A percentile compares a stretch with the other conserved stretches of the same genome.
Evolutionary conservation across 2,329 filamentous ascomycete genomes (phyloP).

Genomic region (Pyricularia sp.): DNA sequence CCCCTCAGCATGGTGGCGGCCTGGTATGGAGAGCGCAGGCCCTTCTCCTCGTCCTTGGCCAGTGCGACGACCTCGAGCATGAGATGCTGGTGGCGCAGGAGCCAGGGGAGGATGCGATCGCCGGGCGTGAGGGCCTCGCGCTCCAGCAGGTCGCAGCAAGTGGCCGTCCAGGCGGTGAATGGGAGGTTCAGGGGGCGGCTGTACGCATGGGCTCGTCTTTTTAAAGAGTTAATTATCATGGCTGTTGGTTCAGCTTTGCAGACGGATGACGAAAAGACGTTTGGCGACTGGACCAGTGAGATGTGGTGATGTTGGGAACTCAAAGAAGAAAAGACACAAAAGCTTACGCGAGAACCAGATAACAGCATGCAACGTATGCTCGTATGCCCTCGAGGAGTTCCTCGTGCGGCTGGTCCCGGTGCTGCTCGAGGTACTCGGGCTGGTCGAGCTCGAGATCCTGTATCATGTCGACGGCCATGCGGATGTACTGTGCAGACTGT

Average conservation of each 20-base stretch:
- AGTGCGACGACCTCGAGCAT: conserved; percentile 26
- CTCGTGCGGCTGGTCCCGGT: conserved; percentile 9
- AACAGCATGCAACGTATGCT: conserved; percentile 35
- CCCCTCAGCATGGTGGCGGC: conserved; percentile 34
- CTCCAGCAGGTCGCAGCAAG: conserved; percentile 35
- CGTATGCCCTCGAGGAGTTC: conserved; percentile 32
- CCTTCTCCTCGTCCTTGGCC: conserved; percentile 16
- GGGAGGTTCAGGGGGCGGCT: conserved; percentile 12
- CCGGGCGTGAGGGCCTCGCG: conserved; percentile 22
- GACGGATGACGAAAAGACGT: too few relatives aligned
- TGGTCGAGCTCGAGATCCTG: conserved; percentile 39
- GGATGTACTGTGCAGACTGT: conserved; percentile 38
- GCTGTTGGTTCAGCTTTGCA: background rate
- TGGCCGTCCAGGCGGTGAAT: conserved; percentile 32
- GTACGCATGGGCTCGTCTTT: background rate
- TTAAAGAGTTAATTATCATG: too few relatives aligned
- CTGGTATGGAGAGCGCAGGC: conserved; percentile 27
- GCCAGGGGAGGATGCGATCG: conserved; percentile 33
- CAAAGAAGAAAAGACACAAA: background rate
- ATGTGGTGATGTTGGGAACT: too few relatives aligned
- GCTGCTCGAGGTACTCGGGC: conserved; percentile 12
- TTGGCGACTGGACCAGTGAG: too few relatives aligned
- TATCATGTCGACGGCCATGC: conserved; percentile 41
- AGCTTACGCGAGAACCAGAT: conserved; percentile 29
- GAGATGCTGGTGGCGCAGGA: conserved; percentile 31